Percentiles rank a stretch among this genome's conserved stretches.
Evolutionary conservation across 306 rosid genomes (phyloP).

Genomic region (Comarum palustre): DNA sequence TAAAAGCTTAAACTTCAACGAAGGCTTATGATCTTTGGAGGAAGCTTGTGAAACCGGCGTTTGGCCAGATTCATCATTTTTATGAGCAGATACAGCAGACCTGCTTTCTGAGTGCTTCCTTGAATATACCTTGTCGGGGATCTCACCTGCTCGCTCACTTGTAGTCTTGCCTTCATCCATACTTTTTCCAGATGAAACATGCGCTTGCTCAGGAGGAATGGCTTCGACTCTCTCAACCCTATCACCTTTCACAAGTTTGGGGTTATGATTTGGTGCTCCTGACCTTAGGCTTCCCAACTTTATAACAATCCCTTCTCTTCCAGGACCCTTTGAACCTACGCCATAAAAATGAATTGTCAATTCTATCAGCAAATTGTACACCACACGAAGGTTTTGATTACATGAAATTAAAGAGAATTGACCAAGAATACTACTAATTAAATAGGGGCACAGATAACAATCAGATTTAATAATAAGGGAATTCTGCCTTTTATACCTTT

Average conservation of each 20-base stretch:
- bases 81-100: slow-evolving; percentile 42
- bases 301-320: slow-evolving; percentile 63
- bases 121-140: slow-evolving; percentile 37
- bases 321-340: slow-evolving; percentile 53
- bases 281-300: slow-evolving; percentile 70
- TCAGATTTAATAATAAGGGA: neutral
- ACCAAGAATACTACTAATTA: neutral
- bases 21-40: slow-evolving; percentile 75
- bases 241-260: slow-evolving; percentile 43
- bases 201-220: slow-evolving; percentile 34
- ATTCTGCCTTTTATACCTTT: slow-evolving; percentile 30
- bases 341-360: slow-evolving; percentile 47
- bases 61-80: slow-evolving; percentile 42
- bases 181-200: slow-evolving; percentile 36
- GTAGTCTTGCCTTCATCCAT: slow-evolving; percentile 39
- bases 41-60: slow-evolving; percentile 46
- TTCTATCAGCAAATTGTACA: slow-evolving; percentile 41
- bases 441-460: neutral
- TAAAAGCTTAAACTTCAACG: slow-evolving; percentile 74
- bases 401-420: neutral
- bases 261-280: slow-evolving; percentile 43
- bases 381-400: slow-evolving; percentile 4
- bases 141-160: slow-evolving; percentile 31
- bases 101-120: slow-evolving; percentile 60
- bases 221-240: slow-evolving; percentile 46